These are phyloP conservation scores for Barnettozyma californica DNA, from an alignment of 805 yeast genomes.

Conservation along the genomic window DNA sequence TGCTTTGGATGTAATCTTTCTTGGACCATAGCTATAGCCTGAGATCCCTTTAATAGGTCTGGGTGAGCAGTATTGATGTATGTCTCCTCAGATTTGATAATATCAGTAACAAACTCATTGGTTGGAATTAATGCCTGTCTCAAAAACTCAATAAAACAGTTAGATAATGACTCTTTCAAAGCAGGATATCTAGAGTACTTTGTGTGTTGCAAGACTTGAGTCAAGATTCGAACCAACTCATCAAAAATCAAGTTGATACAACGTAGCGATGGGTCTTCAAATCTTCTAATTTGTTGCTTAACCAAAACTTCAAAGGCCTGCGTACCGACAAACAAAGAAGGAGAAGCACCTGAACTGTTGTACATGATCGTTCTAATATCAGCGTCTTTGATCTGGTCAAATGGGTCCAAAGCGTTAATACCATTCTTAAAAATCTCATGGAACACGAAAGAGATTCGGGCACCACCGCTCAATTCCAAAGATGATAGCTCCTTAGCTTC, in stretches of 20 bases:
- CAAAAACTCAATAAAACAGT: constrained; percentile 71
- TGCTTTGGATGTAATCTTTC: constrained; percentile 75
- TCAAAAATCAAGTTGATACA: constrained; percentile 90
- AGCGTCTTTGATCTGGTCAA: constrained; percentile 90
- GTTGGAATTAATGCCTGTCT: constrained; percentile 82
- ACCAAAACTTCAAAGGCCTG: constrained; percentile 95
- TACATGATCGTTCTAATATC: constrained; percentile 96
- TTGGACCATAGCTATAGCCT: constrained; percentile 87
- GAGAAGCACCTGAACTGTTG: constrained; percentile 94
- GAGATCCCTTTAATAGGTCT: constrained; percentile 89
- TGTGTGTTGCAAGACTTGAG: constrained; percentile 77
- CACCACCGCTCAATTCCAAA: constrained; percentile 94
- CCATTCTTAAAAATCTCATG: constrained; percentile 95
- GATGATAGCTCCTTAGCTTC: constrained; percentile 85
- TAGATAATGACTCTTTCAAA: constrained; percentile 80
- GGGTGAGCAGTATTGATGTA: constrained; percentile 98
- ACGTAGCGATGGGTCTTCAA: constrained; percentile 88
- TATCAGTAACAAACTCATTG: constrained; percentile 74
- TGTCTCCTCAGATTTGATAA: constrained; percentile 82
- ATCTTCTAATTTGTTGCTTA: constrained; percentile 86
- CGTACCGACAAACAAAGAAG: constrained; percentile 94
- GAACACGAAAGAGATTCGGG: constrained; percentile 93
- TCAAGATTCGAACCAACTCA: constrained; percentile 85
- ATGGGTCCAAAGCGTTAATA: constrained; percentile 86
- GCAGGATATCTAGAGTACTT: constrained; percentile 87